Evolutionary conservation across 1,139 yeast genomes (phyloP).

Genomic region (Candida labiduridarum): DNA sequence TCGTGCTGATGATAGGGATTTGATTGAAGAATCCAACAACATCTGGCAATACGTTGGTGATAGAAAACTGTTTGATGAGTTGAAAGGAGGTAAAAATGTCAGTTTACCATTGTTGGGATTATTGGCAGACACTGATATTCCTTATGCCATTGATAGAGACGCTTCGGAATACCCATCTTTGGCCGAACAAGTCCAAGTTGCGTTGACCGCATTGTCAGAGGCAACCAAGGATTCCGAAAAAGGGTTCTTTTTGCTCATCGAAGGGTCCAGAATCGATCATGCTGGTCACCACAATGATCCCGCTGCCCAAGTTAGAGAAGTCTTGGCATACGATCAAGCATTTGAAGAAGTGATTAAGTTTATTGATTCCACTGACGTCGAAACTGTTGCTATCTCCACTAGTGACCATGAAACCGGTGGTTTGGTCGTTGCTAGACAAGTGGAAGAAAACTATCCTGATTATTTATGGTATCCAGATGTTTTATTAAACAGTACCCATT

Average conservation of each 20-base stretch:
- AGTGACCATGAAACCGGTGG: slow-evolving; percentile 97
- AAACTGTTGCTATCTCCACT: slow-evolving; percentile 74
- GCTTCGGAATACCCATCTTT: slow-evolving; percentile 63
- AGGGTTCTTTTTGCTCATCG: slow-evolving; percentile 82
- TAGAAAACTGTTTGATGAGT: slow-evolving; percentile 54
- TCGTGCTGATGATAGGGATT: slow-evolving; percentile 66
- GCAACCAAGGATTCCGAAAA: slow-evolving; percentile 73
- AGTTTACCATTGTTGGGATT: slow-evolving; percentile 72
- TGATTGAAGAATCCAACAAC: slow-evolving; percentile 58
- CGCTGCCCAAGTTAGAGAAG: slow-evolving; percentile 40
- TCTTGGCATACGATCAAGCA: slow-evolving; percentile 68
- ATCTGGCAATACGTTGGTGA: slow-evolving; percentile 67
- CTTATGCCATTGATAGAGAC: slow-evolving; percentile 76
- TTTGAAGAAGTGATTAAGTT: slow-evolving; percentile 69
- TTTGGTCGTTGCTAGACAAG: slow-evolving; percentile 70
- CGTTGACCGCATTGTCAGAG: slow-evolving; percentile 61
- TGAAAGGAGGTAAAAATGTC: slow-evolving; percentile 57
- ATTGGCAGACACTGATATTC: slow-evolving; percentile 71
- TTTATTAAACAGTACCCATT: slow-evolving; percentile 65
- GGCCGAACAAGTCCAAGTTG: slow-evolving; percentile 72
- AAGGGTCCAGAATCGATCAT: slow-evolving; percentile 90
- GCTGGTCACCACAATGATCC: slow-evolving; percentile 92
- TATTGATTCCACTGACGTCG: slow-evolving; percentile 64
- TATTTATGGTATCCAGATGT: slow-evolving; percentile 81
- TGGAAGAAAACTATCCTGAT: slow-evolving; percentile 46